Base-by-base conservation (phyloP, 2,329 filamentous ascomycete genomes). In the Venturia oleaginea region DNA sequence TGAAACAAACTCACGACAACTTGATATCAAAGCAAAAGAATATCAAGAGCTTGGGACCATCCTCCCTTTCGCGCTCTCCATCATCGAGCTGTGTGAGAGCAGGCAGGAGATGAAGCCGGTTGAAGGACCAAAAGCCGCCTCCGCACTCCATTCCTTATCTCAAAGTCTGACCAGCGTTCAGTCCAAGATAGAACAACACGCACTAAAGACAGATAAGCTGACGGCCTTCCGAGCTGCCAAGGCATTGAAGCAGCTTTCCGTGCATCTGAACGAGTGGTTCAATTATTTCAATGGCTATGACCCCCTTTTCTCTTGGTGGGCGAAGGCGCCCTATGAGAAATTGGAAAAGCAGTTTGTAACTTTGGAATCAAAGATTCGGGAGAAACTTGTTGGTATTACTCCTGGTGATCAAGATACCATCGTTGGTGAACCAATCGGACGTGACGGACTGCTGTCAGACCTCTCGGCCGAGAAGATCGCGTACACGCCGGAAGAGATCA, bases 271-370 rank as follows among this genome's bases (percentile, higher is more conserved):
- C 1, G 81, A 85, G 67, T 79, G 78, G 69, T 79, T 76, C 63
- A 65, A 60, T 0, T 86, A 85, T 68, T 85, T 83, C 69, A 73
- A 75, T 37, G 79, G 78, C 2, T 86, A 85, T 67, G 81, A 86
- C 66, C 83, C 84, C 0, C 64, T 77, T 17, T 85, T 84, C 63
- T 79, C 82, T 51, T 86, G 82, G 81, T 86, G 84, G 84, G 77
- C 79, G 0, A 71, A 74, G 0, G 70, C 74, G 6, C 81, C 82
- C 0, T 82, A 79, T 67, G 68, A 71, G 2, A 69, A 73, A 2
- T 72, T 82, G 3, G 71, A 78, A 30, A 66, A 67, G 2, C 71
- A 73, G 0, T 69, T 84, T 3, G 67, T 72, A 11, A 69, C 69
- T 0, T 72, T 79, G 40, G 68, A 77, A 1, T 67, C 71, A 0